Base-by-base conservation (phyloP, 1,139 yeast species). In the Yamadazyma pseudoaaseri region DNA sequence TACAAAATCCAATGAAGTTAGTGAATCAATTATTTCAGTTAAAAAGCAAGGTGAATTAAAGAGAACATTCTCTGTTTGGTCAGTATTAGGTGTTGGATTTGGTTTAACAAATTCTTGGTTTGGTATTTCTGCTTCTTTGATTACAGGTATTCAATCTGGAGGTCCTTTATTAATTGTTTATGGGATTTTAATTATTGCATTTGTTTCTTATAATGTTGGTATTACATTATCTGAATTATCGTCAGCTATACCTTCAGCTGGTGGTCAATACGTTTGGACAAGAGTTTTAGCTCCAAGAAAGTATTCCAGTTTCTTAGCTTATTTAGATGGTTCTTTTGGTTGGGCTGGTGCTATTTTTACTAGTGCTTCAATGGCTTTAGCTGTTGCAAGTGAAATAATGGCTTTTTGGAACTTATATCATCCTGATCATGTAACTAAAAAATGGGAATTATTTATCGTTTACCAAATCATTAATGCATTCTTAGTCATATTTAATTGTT, bases 81-180 rank as follows among this genome's bases (percentile, higher is more conserved):
- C 82, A 1, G 67, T 79, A 6, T 58, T 79, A 16, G 84, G 84
- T 38, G 81, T 80, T 38, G 86, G 86, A 4, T 81, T 81, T 48
- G 85, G 85, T 16, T 57, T 81, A 37, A 80, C 86, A 17, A 79
- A 79, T 58, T 78, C 84, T 6, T 79, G 86, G 86, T 76, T 78
- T 41, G 85, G 86, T 39, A 76, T 79, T 35, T 76, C 82, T 11
- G 79, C 83, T 2, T 74, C 83, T 9, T 65, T 79, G 54, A 67
- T 78, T 37, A 75, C 83, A 14, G 82, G 83, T 49, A 77, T 79
- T 37, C 62, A 69, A 37, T 75, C 83, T 17, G 85, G 85, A 43
- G 87, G 87, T 20, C 86, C 87, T 8, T 60, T 80, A 64, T 58
- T 79, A 60, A 75, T 80, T 43, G 75, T 80, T 11, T 81, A 79